Evolutionary conservation across 2,329 filamentous ascomycete species (phyloP).

Genomic region (Teratosphaeria zuluensis): DNA sequence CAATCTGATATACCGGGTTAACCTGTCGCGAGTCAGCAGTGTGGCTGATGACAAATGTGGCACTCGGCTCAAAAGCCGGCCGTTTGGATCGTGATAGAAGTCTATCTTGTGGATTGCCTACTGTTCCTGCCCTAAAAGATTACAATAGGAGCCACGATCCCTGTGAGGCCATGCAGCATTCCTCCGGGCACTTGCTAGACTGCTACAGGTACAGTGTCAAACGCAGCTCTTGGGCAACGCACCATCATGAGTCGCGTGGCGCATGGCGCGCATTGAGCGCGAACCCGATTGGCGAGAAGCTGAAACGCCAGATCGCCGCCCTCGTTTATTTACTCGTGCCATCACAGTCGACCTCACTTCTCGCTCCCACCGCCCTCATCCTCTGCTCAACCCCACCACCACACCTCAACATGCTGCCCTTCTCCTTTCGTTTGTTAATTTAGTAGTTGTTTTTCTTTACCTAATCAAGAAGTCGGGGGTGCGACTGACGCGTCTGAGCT

Average conservation of each 20-base stretch:
- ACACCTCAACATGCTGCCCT: not conserved
- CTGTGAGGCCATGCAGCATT: too few relatives aligned
- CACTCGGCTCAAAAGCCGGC: not conserved
- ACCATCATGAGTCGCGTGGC: not conserved
- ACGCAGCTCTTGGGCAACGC: not conserved
- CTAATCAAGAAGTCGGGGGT: not conserved
- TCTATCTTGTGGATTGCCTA: not conserved
- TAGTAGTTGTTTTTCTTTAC: not conserved
- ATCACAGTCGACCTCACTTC: not conserved
- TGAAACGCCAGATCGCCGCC: not conserved
- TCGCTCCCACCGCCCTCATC: not conserved
- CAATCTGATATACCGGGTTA: not conserved
- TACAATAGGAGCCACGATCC: too few relatives aligned
- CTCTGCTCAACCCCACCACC: not conserved
- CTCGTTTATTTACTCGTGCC: not conserved
- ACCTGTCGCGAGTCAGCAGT: not conserved
- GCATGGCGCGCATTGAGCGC: not conserved
- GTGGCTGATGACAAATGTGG: conserved; percentile 5
- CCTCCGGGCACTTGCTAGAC: too few relatives aligned
- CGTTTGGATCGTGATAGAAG: not conserved
- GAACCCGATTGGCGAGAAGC: not conserved
- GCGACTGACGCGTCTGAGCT: not conserved
- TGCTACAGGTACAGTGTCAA: not conserved
- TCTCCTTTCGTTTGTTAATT: not conserved
- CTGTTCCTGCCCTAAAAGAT: not conserved